phyloP scores from a whole-genome alignment of 306 rosid species.

The Malus asiatica region DNA sequence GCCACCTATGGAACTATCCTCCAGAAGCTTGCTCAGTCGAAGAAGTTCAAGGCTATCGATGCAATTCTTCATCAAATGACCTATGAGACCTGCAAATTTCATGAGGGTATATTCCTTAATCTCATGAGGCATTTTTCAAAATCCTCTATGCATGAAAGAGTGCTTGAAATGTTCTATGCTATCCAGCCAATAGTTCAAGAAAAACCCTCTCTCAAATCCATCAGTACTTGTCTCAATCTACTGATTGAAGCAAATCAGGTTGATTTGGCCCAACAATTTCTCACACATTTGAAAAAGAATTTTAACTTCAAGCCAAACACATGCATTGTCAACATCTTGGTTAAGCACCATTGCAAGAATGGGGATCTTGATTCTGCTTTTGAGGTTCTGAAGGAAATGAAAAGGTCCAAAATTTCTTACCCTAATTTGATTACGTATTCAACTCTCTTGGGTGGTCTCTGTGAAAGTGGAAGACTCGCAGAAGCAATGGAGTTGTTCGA shows the following conservation, averaged over 20 bases:
- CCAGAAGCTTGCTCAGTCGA: conserved; percentile 57
- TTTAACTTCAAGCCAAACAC: conserved; percentile 55
- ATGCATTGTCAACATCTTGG: conserved; percentile 71
- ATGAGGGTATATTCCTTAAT: conserved; percentile 67
- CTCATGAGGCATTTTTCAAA: conserved; percentile 80
- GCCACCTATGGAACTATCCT: conserved; percentile 67
- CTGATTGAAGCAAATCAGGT: conserved; percentile 54
- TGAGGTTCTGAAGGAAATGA: conserved; percentile 71
- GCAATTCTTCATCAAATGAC: conserved; percentile 65
- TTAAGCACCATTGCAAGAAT: conserved; percentile 76
- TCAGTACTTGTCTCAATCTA: conserved; percentile 76
- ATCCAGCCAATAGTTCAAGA: conserved; percentile 61
- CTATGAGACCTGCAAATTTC: conserved; percentile 73
- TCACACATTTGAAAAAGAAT: conserved; percentile 46
- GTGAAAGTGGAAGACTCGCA: conserved; percentile 56
- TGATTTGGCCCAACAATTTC: conserved; percentile 62
- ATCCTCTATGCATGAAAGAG: conserved; percentile 50
- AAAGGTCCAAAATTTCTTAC: conserved; percentile 38
- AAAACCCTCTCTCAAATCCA: conserved; percentile 69
- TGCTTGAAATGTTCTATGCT: conserved; percentile 52
- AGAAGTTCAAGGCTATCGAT: conserved; percentile 65
- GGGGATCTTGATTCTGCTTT: conserved; percentile 75
- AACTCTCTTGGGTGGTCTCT: conserved; percentile 72
- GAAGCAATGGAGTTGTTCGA: conserved; percentile 82
- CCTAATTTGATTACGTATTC: conserved; percentile 80